phyloP scores from a whole-genome alignment of 768 basidiomycete genomes.

The Leucocoprinus sp. region DNA sequence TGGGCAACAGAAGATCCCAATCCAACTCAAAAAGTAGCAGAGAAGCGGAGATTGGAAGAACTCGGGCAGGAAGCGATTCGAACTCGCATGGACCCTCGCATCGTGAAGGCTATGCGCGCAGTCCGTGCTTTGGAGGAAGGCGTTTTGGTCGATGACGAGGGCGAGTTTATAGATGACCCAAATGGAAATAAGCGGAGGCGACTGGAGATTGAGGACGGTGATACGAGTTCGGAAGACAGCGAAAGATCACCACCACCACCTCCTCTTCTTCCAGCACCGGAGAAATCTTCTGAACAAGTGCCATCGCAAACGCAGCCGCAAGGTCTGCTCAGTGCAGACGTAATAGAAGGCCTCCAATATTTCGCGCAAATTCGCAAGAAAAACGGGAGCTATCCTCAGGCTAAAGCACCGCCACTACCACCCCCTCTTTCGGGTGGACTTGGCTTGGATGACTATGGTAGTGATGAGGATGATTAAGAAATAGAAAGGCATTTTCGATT shows the following conservation, averaged over 20 bases:
- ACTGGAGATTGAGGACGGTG: constrained; percentile 26
- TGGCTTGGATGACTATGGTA: constrained; percentile 70
- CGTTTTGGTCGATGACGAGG: constrained; percentile 33
- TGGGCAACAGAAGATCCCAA: constrained; percentile 99
- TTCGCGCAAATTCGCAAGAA: constrained; percentile 81
- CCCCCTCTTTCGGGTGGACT: constrained; percentile 31
- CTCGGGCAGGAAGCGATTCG: constrained; percentile 83
- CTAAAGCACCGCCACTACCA: constrained; percentile 24
- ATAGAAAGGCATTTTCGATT: constrained; percentile 8
- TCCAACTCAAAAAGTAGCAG: constrained; percentile 78
- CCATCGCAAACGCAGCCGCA: constrained; percentile 30
- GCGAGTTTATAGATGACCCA: constrained; percentile 27
- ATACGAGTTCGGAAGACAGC: constrained; percentile 27
- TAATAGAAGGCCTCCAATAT: constrained; percentile 88
- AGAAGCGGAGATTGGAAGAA: constrained; percentile 77
- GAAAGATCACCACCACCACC: constrained; percentile 19
- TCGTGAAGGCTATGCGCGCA: constrained; percentile 83
- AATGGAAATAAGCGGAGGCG: constrained; percentile 23
- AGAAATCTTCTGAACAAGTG: constrained; percentile 18
- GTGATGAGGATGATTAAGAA: constrained; percentile 58
- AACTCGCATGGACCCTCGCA: constrained; percentile 75
- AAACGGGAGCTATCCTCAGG: constrained; percentile 34
- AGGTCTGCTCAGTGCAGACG: constrained; percentile 72
- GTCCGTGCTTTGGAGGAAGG: constrained; percentile 89
- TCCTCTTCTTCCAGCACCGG: too few relatives aligned